These are phyloP conservation scores for Chlorella sp. DNA, from an alignment of 139 green algal genomes.

Conservation along the genomic window DNA sequence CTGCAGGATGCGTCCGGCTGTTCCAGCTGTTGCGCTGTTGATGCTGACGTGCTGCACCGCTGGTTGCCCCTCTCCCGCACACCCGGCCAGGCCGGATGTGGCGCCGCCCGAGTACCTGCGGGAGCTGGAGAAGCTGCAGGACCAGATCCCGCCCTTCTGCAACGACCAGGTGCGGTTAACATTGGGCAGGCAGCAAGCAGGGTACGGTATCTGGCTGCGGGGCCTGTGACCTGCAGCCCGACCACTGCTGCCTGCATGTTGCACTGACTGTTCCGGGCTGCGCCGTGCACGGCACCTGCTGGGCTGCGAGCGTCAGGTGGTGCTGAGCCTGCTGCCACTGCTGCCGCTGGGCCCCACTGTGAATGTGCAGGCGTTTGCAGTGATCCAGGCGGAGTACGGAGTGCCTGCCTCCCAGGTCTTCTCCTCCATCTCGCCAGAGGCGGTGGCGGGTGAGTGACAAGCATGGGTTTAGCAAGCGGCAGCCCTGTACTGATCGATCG, in stretches of 20 bases:
- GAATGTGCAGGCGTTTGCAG: conserved; percentile 38
- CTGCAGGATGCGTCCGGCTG: too few species aligned
- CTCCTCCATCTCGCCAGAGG: conserved; percentile 60
- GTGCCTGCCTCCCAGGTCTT: conserved; percentile 66
- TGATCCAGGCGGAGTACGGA: conserved; percentile 78
- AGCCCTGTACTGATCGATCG: too few species aligned
- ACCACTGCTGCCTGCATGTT: too few species aligned
- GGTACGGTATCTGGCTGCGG: too few species aligned
- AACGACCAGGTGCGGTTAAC: conserved; percentile 45
- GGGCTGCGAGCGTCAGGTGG: too few species aligned
- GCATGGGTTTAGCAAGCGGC: neutral
- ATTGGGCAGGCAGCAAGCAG: too few species aligned
- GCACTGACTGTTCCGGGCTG: too few species aligned
- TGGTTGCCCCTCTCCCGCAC: too few species aligned
- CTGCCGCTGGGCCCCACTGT: neutral
- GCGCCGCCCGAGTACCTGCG: conserved; percentile 79
- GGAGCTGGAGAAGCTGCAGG: conserved; percentile 88
- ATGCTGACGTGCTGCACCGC: neutral
- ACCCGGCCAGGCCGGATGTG: conserved; percentile 73
- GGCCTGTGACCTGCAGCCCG: too few species aligned
- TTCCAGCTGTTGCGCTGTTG: neutral
- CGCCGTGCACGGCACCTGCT: too few species aligned
- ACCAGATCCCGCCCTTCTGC: conserved; percentile 87
- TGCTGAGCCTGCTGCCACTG: neutral
- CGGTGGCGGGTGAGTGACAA: conserved; percentile 74